Evolutionary conservation across 2,329 filamentous ascomycete genomes (phyloP), one percentile per base, ranked within the genome.

Genomic region (Myriosclerotinia scirpicola): DNA sequence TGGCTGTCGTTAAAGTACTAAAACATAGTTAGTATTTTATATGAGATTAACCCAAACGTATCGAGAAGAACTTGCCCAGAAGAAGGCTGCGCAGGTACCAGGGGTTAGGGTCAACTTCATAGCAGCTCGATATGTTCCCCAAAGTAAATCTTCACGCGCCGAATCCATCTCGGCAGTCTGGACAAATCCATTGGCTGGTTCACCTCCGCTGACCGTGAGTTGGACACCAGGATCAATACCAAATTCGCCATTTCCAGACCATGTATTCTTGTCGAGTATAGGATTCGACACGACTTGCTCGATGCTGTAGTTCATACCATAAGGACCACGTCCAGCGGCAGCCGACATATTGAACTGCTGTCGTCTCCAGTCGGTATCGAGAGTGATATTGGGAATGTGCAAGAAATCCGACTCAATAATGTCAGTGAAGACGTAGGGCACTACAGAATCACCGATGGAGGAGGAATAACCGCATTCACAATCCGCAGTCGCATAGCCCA

Each of bases 1-100:
- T 91, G 87, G 1, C 88, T 90, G 77, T 93, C 87, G 76, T 92
- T 91, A 78, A 85, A 86, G 77, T 91, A 93, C 89, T 91, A 61
- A 20, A 7, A 15, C 26, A 67, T 26, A 69, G 61, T 56, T 50
- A 61, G 44, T 54, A 38, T 60, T 7, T 17, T 17, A 54, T 44
- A n/a, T 7, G 30, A 44, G 40, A 58, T 50, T 15, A 34, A 8
- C n/a, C 22, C 30, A n/a, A 26, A n/a, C 44, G 36, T 14, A 26
- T 11, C 30, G 58, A 38, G 15, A n/a, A 34, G 42, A 54, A 68
- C 78, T 67, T 78, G 91, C 88, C 87, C 90, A 94, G 78, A 93
- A 93, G 78, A 93, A 93, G 8, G 90, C 90, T 40, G 85, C 87
- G 75, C 90, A 93, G 1, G 91, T 93, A 36, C 73, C 73, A 54